These are phyloP conservation scores for Adenanthera pavonina DNA, from an alignment of 306 rosid species.

Conservation along the genomic window DNA sequence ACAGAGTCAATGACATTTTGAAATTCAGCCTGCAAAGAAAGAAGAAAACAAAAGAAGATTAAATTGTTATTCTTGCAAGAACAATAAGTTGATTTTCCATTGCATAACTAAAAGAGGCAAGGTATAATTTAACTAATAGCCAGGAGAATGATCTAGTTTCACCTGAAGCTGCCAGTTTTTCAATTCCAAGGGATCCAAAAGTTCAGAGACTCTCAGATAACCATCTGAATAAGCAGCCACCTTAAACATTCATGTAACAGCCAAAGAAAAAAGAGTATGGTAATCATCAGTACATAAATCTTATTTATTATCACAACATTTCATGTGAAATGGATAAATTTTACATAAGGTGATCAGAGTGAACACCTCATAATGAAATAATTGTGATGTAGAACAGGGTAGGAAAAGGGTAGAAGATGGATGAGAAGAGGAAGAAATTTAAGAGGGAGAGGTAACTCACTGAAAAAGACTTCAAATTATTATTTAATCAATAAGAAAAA, in stretches of 20 bases:
- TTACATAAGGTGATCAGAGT: neutral
- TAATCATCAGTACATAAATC: neutral
- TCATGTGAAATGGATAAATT: neutral
- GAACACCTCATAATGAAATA: neutral
- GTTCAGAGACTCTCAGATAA: slow-evolving; percentile 69
- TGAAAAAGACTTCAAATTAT: no score
- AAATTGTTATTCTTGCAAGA: slow-evolving; percentile 8
- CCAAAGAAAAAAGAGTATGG: slow-evolving; percentile 6
- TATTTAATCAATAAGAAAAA: no score
- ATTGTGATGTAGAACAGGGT: no score
- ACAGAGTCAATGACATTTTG: slow-evolving; percentile 86
- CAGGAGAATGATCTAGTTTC: slow-evolving; percentile 24
- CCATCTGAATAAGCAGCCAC: slow-evolving; percentile 85
- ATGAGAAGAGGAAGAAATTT: no score
- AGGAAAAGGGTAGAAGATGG: no score
- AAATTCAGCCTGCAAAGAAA: slow-evolving; percentile 80
- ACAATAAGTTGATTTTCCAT: slow-evolving; percentile 19
- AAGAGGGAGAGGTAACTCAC: no score
- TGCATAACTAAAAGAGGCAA: slow-evolving; percentile 9
- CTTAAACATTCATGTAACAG: slow-evolving; percentile 47
- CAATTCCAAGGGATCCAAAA: slow-evolving; percentile 80
- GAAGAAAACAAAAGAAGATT: neutral
- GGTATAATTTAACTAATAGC: slow-evolving; percentile 18
- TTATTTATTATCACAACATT: slow-evolving; percentile 11
- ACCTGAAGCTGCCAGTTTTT: slow-evolving; percentile 97